phyloP scores from a whole-genome alignment of 306 rosid species.

The Trifolium dubium region DNA sequence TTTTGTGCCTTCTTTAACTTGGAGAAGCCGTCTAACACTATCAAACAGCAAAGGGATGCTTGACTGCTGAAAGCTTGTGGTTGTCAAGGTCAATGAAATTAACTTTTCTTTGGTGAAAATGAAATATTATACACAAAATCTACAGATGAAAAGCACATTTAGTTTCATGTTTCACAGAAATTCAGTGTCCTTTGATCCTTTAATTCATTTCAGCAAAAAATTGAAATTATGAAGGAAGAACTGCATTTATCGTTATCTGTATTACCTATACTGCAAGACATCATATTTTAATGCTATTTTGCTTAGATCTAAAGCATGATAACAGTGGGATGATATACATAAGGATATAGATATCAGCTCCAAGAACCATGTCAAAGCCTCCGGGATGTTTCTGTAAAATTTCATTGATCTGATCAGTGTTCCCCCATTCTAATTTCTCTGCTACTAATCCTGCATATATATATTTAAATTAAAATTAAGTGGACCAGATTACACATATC shows the following conservation, averaged over 20 bases:
- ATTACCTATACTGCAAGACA: constrained; percentile 24
- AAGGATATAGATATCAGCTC: constrained; percentile 97
- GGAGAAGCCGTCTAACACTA: constrained; percentile 72
- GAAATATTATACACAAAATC: constrained; percentile 5
- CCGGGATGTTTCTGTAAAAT: constrained; percentile 65
- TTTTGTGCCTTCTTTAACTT: constrained; percentile 54
- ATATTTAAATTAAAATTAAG: constrained; percentile 16
- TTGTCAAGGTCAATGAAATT: constrained; percentile 63
- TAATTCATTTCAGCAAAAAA: constrained; percentile 22
- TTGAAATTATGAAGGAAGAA: constrained; percentile 27
- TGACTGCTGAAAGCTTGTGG: constrained; percentile 85
- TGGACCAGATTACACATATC: constrained; percentile 12
- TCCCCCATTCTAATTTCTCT: constrained; percentile 94
- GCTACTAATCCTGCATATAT: constrained; percentile 65
- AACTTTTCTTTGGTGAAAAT: constrained; percentile 14
- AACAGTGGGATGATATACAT: constrained; percentile 22
- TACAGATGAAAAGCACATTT: constrained; percentile 16
- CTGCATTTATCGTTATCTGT: not conserved
- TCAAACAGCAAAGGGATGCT: constrained; percentile 76
- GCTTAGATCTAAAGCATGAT: constrained; percentile 28
- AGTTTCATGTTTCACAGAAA: constrained; percentile 18
- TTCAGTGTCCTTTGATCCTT: constrained; percentile 21
- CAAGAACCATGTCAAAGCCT: constrained; percentile 84
- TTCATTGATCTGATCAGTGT: constrained; percentile 61
- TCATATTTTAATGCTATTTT: constrained; percentile 4